Evolutionary conservation across 106 monocot genomes (phyloP), one percentile per base, ranked within the genome.

Genomic region (Dendrobium chrysotoxum): DNA sequence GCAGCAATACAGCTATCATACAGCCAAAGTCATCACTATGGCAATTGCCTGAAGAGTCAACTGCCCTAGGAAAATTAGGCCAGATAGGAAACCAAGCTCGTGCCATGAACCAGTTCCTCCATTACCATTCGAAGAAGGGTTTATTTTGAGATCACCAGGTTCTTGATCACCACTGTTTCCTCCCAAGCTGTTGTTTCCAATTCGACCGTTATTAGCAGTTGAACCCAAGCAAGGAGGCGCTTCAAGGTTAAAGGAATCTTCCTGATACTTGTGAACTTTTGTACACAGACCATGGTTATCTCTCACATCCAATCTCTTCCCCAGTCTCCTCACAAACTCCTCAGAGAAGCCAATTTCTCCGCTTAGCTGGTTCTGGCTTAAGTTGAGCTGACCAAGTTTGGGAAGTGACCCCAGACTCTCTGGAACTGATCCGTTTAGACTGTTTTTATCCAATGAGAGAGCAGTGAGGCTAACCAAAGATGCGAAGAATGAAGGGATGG

Each of bases 321-420:
- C 92, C 5, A 92, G 86, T 80, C 88, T 84, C 57, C 45, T 85
- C 81, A 92, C 88, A 67, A 92, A 92, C 71, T 83, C 86, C 23
- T 79, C 72, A 20, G 58, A 80, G 82, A 92, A 85, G 1, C 30
- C 53, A 4, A 92, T 82, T 82, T 86, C 92, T 40, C 92, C 88
- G n/a, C 57, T 84, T 17, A 92, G 82, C 76, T 81, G 53, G 76
- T 92, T 92, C 79, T 92, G 90, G 76, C 92, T 92, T 44, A 90
- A 75, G 86, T 92, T 92, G 18, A 90, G 86, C 79, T 84, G 86
- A 28, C 90, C 86, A 26, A 92, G 78, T 18, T 75, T 81, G n/a
- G 85, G 84, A 1, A 92, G 84, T 28, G 77, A 57, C 4, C 81
- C 84, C 5, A 92, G 66, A 40, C 73, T 86, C 0, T 68, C 20